Evolutionary conservation across 495 filamentous ascomycete species (phyloP).

Genomic region (Podospora fimiseda): DNA sequence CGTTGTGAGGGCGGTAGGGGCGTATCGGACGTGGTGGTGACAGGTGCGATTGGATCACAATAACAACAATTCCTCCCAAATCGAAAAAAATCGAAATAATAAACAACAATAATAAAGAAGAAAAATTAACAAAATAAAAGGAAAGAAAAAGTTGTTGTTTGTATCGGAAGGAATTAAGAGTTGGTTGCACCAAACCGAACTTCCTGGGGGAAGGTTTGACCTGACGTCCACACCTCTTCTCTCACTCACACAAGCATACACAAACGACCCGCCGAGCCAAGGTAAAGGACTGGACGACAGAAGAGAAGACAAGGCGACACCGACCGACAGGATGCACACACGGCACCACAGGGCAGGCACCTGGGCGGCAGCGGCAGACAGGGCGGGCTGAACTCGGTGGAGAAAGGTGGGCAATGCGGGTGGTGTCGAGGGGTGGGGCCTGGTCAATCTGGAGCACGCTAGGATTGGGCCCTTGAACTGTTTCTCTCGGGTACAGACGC

Average conservation of each 20-base stretch:
- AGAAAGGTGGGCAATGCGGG: background rate
- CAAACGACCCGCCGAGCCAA: background rate
- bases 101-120: background rate
- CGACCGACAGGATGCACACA: background rate
- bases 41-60: background rate
- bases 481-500: conserved; percentile 21
- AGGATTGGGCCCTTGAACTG: conserved; percentile 25
- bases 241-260: background rate
- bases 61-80: background rate
- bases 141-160: background rate
- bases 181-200: background rate
- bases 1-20: background rate
- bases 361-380: background rate
- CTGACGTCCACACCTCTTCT: background rate
- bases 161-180: background rate
- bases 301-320: conserved; percentile 1
- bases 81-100: background rate
- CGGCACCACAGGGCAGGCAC: no score
- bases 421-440: conserved; percentile 1
- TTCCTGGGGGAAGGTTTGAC: no score
- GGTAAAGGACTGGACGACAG: background rate
- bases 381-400: background rate
- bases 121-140: background rate
- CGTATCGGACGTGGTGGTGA: background rate
- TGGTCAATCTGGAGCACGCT: conserved; percentile 15